Evolutionary conservation across 2,329 filamentous ascomycete genomes (phyloP).

Genomic region (Verticillium zaregamsianum): DNA sequence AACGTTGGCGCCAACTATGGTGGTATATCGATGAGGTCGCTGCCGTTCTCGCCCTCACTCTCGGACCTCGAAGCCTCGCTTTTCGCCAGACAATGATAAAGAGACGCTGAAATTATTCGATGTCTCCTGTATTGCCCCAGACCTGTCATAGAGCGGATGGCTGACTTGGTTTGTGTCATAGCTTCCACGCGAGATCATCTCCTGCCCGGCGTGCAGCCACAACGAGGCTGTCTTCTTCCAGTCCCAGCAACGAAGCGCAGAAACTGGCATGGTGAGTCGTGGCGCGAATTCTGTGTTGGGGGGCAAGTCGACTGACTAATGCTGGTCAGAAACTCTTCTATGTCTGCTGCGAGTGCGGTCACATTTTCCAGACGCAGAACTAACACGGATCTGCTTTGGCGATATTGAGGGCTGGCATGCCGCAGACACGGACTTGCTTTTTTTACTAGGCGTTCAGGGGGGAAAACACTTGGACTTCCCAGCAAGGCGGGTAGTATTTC

Average conservation of each 20-base stretch:
- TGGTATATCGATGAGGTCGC: no score
- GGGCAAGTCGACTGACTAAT: slow-evolving; percentile 17
- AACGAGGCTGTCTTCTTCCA: slow-evolving; percentile 97
- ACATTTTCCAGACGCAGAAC: slow-evolving; percentile 64
- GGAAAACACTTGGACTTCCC: not conserved
- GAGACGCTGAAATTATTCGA: no score
- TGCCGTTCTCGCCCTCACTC: no score
- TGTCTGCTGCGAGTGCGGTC: slow-evolving; percentile 90
- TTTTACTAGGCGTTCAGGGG: not conserved
- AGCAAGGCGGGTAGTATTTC: not conserved
- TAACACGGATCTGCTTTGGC: not conserved
- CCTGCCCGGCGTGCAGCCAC: slow-evolving; percentile 80
- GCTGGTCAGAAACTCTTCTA: slow-evolving; percentile 74
- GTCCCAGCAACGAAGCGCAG: slow-evolving; percentile 92
- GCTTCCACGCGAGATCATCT: slow-evolving; percentile 86
- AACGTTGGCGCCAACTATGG: no score
- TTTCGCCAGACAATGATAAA: no score
- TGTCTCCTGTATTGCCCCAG: no score
- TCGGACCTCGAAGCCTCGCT: no score
- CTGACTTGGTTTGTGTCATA: slow-evolving; percentile 41
- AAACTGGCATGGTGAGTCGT: slow-evolving; percentile 90
- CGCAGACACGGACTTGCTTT: not conserved
- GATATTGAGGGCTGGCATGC: not conserved
- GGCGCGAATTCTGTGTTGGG: not conserved
- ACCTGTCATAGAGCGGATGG: slow-evolving; percentile 8